Evolutionary conservation across 2,329 filamentous ascomycete genomes (phyloP), one percentile per base, ranked within the genome.

Genomic region (Neonectria faginata): DNA sequence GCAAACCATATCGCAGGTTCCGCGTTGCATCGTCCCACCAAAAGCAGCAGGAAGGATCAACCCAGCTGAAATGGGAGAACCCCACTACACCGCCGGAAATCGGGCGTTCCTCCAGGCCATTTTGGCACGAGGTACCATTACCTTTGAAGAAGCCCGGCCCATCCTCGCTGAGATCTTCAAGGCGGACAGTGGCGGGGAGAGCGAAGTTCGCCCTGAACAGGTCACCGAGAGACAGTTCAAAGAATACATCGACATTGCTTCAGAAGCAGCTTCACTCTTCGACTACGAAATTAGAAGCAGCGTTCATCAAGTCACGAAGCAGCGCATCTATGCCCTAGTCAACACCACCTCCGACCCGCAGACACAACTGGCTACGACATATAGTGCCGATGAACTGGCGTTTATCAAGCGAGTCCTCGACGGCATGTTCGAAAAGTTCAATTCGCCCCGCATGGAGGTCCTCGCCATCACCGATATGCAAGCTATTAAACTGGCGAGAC

Each of bases 101-200:
- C 91, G 93, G 62, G 94, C 95, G 9, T 97, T 99, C 75, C 84
- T 98, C 0, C 96, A 99, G 79, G 92, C 92, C 53, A 89, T 99
- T 70, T 85, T 97, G 78, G 89, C 92, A 3, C 89, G 90, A 54
- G 91, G 92, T 22, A 88, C 89, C 48, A 84, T 98, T 78, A 97
- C 92, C 0, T 88, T 92, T 67, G 84, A 88, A 57, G 89, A 97
- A 73, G 89, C 90, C 12, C 89, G 89, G 73, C 87, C 88, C 1
- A 82, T 97, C 25, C 84, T 98, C 14, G 93, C 94, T 3, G 87
- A 86, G 33, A 95, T 98, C 59, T 84, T 91, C 70, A 90, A 88
- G 9, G 88, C 86, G 11, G 81, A 86, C 7, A 75, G 75, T 48
- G 66, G 69, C 0, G 72, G 69, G 22, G 71, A 74, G 31, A 71